Evolutionary conservation across 1,139 yeast species (phyloP), one percentile per base, ranked within the genome.

Genomic region (Yamadazyma sp.): DNA sequence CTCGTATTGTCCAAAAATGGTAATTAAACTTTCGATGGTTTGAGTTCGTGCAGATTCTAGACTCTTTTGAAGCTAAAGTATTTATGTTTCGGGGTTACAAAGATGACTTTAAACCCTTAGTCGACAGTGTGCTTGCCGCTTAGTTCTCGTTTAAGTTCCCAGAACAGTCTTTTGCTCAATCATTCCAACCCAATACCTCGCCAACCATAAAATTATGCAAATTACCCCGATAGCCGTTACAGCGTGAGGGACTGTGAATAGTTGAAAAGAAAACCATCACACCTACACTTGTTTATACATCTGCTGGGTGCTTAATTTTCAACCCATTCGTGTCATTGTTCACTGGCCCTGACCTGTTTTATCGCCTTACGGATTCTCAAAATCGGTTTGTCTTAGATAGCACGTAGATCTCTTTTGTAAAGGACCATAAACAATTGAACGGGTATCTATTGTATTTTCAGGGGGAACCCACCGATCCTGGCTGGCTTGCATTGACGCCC

Each of bases 361-460:
- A 11, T 24, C 27, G 27, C 27, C 27, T n/a, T 24, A 24, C 27
- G 27, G n/a, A n/a, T 24, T n/a, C n/a, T 10, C n/a, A 5, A 5
- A 18, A 15, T 14, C 11, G 7, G 31, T 28, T 28, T 14, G 31
- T 4, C 17, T 15, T 28, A 8, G 17, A 15, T 28, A 5, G 10
- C 14, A 5, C 14, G 31, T 7, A 16, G 14, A 30, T 30, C 33
- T 31, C 17, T 30, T 14, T 36, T 28, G 15, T 25, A 3, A 5
- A 20, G 22, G 24, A 16, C 7, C 11, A 17, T 4, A 18, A 33
- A 41, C 44, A 41, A 41, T 41, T 31, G 39, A 35, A 35, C 44
- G 42, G 44, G 39, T 36, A 35, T 33, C 31, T 23, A 36, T 39
- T 39, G 40, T 38, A 23, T 6, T 17, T 18, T 34, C 18, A 34